Evolutionary conservation across 2,329 filamentous ascomycete genomes (phyloP).

Genomic region (Didymella segeticola): DNA sequence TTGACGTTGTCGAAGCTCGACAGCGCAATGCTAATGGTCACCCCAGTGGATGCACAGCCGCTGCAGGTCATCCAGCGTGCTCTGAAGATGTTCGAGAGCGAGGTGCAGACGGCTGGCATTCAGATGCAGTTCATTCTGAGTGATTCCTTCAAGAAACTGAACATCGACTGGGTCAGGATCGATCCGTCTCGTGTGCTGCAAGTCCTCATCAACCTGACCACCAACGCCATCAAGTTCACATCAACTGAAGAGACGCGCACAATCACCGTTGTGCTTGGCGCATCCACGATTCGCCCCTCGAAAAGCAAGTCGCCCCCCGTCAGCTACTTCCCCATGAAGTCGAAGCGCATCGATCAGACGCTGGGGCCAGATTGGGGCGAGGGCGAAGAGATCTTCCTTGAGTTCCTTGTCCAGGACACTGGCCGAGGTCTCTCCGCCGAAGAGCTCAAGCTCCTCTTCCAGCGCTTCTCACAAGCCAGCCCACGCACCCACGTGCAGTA

Average conservation of each 20-base stretch:
- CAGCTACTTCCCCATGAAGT: conserved; percentile 67
- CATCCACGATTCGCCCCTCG: conserved; percentile 63
- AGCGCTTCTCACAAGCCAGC: conserved; percentile 79
- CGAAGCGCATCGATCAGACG: conserved; percentile 55
- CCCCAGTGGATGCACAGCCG: conserved; percentile 72
- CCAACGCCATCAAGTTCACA: conserved; percentile 85
- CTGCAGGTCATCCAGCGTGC: conserved; percentile 70
- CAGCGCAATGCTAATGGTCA: conserved; percentile 74
- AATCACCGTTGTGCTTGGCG: conserved; percentile 71
- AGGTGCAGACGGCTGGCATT: conserved; percentile 73
- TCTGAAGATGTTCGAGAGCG: conserved; percentile 79
- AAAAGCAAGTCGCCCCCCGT: conserved; percentile 55
- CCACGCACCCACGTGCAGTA: conserved; percentile 79
- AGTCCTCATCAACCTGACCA: conserved; percentile 80
- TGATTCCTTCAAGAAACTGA: conserved; percentile 63
- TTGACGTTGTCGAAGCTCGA: conserved; percentile 67
- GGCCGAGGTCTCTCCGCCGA: conserved; percentile 74
- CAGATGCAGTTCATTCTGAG: conserved; percentile 69
- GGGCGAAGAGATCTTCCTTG: conserved; percentile 70
- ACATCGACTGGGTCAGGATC: conserved; percentile 71
- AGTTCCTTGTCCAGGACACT: conserved; percentile 78
- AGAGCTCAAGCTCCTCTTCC: conserved; percentile 77
- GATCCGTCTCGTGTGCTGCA: conserved; percentile 79
- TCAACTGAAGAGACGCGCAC: conserved; percentile 66
- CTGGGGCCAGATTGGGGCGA: conserved; percentile 71